Conservation (phyloP, 140 eudicot species). For the Cichorium intybus region DNA sequence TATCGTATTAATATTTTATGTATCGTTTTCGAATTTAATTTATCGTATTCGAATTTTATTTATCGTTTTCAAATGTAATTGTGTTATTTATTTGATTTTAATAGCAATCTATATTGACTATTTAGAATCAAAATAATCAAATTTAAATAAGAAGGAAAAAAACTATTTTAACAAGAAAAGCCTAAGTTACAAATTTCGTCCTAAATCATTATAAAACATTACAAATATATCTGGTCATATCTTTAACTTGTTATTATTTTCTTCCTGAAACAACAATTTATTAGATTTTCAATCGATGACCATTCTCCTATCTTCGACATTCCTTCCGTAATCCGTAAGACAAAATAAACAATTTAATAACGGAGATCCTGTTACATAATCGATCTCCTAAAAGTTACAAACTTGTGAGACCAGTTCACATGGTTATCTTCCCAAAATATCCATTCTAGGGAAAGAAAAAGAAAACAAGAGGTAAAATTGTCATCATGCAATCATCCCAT, state of each 20-base stretch:
- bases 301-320: background rate
- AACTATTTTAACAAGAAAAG: too few species aligned
- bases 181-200: too few species aligned
- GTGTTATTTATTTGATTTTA: too few species aligned
- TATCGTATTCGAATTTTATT: too few species aligned
- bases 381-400: constrained; percentile 7
- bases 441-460: background rate
- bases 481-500: constrained; percentile 12
- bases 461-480: background rate
- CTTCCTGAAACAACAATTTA: background rate
- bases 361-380: background rate
- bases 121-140: too few species aligned
- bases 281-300: background rate
- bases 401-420: constrained; percentile 13
- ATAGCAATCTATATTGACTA: too few species aligned
- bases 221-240: too few species aligned
- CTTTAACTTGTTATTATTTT: background rate
- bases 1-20: too few species aligned
- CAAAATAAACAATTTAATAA: background rate
- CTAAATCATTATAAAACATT: too few species aligned
- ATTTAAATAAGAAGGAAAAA: too few species aligned
- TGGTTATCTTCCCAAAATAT: constrained; percentile 15
- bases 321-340: background rate
- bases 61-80: too few species aligned
- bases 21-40: too few species aligned